Base-by-base conservation (phyloP, 306 rosid genomes). In the Cicer yamashitae region DNA sequence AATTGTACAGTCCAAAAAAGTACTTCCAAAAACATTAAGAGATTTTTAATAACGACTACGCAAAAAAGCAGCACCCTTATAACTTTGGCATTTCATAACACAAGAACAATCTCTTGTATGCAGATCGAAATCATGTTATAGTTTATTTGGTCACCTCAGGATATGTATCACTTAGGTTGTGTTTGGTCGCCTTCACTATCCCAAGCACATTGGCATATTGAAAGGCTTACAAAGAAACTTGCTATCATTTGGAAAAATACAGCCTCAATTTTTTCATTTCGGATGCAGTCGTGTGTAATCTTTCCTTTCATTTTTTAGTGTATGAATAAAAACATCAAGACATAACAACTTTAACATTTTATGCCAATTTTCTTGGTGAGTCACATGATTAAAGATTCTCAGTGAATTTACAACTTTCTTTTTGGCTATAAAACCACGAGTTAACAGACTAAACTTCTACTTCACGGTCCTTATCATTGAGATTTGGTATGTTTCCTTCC, bases 401-500 rank as follows among this genome's bases (percentile, higher is more conserved):
- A 84, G 84, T 82, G 79, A 82, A 86, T 88, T 86, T 88, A 91
- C 98, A 86, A 80, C 85, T 82, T 82, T 71, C 71, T 59, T 72
- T 44, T 72, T 47, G 71, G 83, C 65, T 81, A 67, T 67, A 51
- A 75, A 79, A 59, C 73, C 79, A 47, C 57, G 22, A 3, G 70
- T 48, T 20, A 58, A 52, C 18, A 59, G 60, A 47, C 87, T 88
- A 93, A 76, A 89, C 87, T 84, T 92, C 96, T 66, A 87, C 75
- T 81, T 89, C 90, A 45, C 78, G 91, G 75, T 87, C 87, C 80
- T 92, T 92, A 46, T 90, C 98, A 3, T 75, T 86, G 70, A 71
- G 17, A 83, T 37, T 90, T 38, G 83, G 90, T 71, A 78, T 50
- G 45, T 81, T 83, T 60, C 97, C 98, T 81, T 96, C 98, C 98